Percentiles rank a stretch among this genome's conserved stretches.
phyloP scores from a whole-genome alignment of 108 stramenopile species.

The Conticribra guillardii region DNA sequence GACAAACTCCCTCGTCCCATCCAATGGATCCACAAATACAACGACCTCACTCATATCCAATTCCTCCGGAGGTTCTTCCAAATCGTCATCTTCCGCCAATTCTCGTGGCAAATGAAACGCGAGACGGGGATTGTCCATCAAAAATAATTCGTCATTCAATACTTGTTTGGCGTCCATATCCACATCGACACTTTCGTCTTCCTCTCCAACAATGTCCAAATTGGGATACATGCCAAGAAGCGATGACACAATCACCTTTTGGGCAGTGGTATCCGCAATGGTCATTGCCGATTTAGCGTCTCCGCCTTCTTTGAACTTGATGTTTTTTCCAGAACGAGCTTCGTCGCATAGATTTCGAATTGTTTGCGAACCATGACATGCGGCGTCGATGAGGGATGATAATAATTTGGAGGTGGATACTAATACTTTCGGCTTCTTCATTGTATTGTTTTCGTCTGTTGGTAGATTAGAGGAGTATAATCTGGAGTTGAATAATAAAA shows the following conservation, averaged over 20 bases:
- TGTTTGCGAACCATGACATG: conserved; percentile 5
- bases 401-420: conserved; percentile 4
- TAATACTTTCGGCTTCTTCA: too few relatives aligned
- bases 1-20: conserved; percentile 85
- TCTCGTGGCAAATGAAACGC: conserved; percentile 1
- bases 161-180: background rate
- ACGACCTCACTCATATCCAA: conserved; percentile 16
- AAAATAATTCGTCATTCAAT: conserved; percentile 11
- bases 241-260: conserved; percentile 49
- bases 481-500: too few relatives aligned
- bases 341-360: conserved; percentile 3
- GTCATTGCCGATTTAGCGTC: conserved; percentile 62
- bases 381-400: conserved; percentile 6
- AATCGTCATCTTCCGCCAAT: background rate
- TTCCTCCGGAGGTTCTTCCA: conserved; percentile 15
- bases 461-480: too few relatives aligned
- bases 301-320: conserved; percentile 55
- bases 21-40: conserved; percentile 77
- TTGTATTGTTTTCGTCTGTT: too few relatives aligned
- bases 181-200: conserved; percentile 25
- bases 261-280: conserved; percentile 59
- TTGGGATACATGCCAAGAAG: conserved; percentile 1
- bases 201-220: conserved; percentile 37
- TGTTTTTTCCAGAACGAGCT: conserved; percentile 1
- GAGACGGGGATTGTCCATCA: background rate